phyloP scores from a whole-genome alignment of 2,329 filamentous ascomycete species.

The Sphaerulina musiva region DNA sequence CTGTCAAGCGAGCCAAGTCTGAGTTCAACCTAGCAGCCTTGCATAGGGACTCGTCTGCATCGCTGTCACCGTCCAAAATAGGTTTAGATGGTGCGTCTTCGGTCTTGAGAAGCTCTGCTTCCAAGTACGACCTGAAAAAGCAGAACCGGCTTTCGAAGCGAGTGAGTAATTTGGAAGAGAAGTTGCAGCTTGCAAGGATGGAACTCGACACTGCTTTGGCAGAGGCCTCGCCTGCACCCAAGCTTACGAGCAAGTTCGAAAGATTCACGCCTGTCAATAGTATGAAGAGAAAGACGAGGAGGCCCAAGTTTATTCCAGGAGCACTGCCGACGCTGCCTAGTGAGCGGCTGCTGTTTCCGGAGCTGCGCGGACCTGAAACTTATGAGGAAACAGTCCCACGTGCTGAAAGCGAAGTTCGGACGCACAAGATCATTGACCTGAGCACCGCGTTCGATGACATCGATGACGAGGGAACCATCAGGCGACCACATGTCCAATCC shows the following conservation, averaged over 20 bases:
- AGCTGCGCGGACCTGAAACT: conserved; percentile 14
- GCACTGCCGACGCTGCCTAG: conserved; percentile 36
- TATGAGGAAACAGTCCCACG: conserved; percentile 7
- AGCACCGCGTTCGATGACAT: conserved; percentile 20
- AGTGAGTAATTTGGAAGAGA: conserved; percentile 55
- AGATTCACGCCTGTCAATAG: conserved; percentile 32
- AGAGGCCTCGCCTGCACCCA: conserved; percentile 37
- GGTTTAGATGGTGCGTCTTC: conserved; percentile 22
- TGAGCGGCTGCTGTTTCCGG: conserved; percentile 35
- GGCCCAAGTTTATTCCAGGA: conserved; percentile 31
- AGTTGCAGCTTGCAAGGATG: conserved; percentile 50
- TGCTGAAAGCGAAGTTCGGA: conserved; percentile 12
- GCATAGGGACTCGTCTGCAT: conserved; percentile 36
- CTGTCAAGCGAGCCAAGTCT: conserved; percentile 32
- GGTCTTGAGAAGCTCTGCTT: conserved; percentile 43
- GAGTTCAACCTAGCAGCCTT: conserved; percentile 27
- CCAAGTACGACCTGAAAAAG: conserved; percentile 51
- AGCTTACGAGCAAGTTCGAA: conserved; percentile 33
- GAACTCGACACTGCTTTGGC: conserved; percentile 48
- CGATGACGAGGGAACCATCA: conserved; percentile 21
- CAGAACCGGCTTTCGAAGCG: conserved; percentile 52
- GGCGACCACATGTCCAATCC: conserved; percentile 14
- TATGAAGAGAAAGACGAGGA: conserved; percentile 24
- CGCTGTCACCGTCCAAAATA: conserved; percentile 29
- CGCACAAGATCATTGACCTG: conserved; percentile 15